Conservation (phyloP, 2,329 filamentous ascomycete genomes). For the Aspergillus aculeatinus region DNA sequence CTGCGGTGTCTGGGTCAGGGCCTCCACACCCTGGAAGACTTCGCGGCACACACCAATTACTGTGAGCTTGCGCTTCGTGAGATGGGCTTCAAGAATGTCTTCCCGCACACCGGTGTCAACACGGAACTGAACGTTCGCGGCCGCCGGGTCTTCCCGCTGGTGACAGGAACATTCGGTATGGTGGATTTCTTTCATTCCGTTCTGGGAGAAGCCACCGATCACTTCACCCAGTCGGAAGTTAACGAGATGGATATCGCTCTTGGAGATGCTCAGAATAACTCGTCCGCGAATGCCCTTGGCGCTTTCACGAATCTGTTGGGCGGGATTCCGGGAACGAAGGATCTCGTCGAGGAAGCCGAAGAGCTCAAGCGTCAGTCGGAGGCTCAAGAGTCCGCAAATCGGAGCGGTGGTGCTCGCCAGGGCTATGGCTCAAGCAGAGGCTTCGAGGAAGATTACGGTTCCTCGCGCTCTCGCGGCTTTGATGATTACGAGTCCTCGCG, state of each 20-base stretch:
- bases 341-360: conserved; percentile 66
- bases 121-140: conserved; percentile 67
- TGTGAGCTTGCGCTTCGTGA: conserved; percentile 74
- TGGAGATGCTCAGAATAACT: conserved; percentile 62
- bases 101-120: conserved; percentile 68
- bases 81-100: conserved; percentile 66
- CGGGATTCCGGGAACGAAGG: conserved; percentile 72
- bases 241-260: conserved; percentile 76
- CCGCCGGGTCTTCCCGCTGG: conserved; percentile 68
- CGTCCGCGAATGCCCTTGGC: conserved; percentile 44
- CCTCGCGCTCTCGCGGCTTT: conserved; percentile 7
- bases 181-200: conserved; percentile 84
- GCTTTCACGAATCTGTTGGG: conserved; percentile 72
- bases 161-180: conserved; percentile 72
- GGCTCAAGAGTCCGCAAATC: conserved; percentile 63
- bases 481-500: conserved; percentile 4
- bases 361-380: conserved; percentile 61
- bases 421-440: conserved; percentile 28
- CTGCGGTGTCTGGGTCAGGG: conserved; percentile 73
- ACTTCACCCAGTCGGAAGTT: conserved; percentile 81
- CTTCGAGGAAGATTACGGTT: conserved; percentile 15
- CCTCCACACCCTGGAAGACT: conserved; percentile 77
- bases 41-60: conserved; percentile 78
- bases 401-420: conserved; percentile 32
- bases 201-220: conserved; percentile 72